Evolutionary conservation across 371 early-diverging fungal species (phyloP), one percentile per base, ranked within the genome.

Genomic region (Circinella umbellata): DNA sequence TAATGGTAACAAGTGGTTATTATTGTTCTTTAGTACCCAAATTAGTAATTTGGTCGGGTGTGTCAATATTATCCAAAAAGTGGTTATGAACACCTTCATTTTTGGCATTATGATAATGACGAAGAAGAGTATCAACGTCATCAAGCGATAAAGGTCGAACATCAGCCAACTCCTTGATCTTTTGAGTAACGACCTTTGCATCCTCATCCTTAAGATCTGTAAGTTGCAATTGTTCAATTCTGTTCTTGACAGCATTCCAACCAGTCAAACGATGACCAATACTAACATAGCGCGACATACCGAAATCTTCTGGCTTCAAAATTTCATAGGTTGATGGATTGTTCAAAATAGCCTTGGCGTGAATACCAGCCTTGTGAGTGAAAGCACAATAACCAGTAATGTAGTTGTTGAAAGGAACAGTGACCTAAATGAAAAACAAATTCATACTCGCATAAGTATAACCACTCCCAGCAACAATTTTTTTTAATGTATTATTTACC

Each of bases 231-330:
- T 96, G 96, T 74, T 93, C 90, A 27, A 92, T 94, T 63, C 98
- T 91, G 85, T 94, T 94, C 92, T 96, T 96, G 88, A 97, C 96
- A 37, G 98, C 96, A 81, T 97, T 96, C 96, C 97, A 97, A n/a
- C 98, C 96, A 0, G 98, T 97, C 71, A 97, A 82, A 51, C 96
- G 91, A 79, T 96, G 98, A 49, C 96, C 96, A 66, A 97, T 96
- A 49, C 92, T 91, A 65, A 96, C 96, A 73, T 95, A 95, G 15
- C 96, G 90, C 11, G 93, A 93, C 96, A 97, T 96, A 77, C 96
- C 96, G 86, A 96, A 97, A 80, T 96, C 96, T 78, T 96, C 93
- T 53, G 96, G 98, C 80, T 93, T 92, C 73, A 97, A 83, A 77
- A 96, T 96, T 84, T 97, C 98, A 78, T 97, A 97, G 10, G 96